Conservation (phyloP, 1,284 basidiomycete species). For the Ustilago sp. region DNA sequence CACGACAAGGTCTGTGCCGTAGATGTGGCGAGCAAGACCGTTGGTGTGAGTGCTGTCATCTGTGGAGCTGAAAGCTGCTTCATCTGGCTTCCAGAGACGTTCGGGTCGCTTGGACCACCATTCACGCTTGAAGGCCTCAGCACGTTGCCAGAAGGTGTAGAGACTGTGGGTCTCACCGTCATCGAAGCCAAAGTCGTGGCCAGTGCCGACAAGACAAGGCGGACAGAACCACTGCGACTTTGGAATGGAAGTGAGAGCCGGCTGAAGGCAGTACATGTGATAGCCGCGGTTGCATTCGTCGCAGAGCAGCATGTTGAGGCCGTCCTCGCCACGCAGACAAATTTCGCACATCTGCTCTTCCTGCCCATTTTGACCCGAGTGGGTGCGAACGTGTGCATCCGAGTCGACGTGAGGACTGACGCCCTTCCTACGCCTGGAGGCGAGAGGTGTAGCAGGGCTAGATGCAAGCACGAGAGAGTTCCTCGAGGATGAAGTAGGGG, state of each 20-base stretch:
- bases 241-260: constrained; percentile 85
- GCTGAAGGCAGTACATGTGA: constrained; percentile 95
- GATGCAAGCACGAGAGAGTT: constrained; percentile 26
- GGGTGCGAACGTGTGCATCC: constrained; percentile 17
- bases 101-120: constrained; percentile 75
- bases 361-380: constrained; percentile 9
- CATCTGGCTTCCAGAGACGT: constrained; percentile 41
- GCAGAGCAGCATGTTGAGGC: constrained; percentile 91
- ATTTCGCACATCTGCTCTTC: constrained; percentile 66
- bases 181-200: constrained; percentile 98
- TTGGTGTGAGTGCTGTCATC: constrained; percentile 27
- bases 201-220: constrained; percentile 88
- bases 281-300: constrained; percentile 95
- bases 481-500: constrained; percentile 29
- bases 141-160: constrained; percentile 89
- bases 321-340: constrained; percentile 84
- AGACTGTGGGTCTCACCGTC: constrained; percentile 96
- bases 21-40: constrained; percentile 49
- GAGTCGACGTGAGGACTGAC: constrained; percentile 38
- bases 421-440: constrained; percentile 33
- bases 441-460: constrained; percentile 30
- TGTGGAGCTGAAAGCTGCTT: neutral
- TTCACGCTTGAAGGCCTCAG: constrained; percentile 79
- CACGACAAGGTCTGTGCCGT: constrained; percentile 73
- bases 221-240: constrained; percentile 97